These are phyloP conservation scores for Mycena floridula DNA, from an alignment of 768 basidiomycete genomes.

Conservation along the genomic window DNA sequence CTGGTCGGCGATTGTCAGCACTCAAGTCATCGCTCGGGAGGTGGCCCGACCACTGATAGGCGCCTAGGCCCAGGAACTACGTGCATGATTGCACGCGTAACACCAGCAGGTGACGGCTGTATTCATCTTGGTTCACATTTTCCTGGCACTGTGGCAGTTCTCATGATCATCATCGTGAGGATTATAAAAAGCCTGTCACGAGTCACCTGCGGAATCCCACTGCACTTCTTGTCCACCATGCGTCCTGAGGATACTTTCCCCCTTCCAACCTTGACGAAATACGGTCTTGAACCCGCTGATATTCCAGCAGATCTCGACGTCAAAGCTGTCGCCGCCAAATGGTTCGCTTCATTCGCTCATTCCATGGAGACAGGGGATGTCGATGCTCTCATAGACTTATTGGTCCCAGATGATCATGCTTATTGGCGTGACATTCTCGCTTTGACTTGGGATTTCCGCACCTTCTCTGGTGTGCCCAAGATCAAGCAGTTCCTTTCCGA, in stretches of 20 bases:
- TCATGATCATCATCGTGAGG: too few relatives aligned
- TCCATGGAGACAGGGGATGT: constrained; percentile 9
- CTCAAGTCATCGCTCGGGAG: too few relatives aligned
- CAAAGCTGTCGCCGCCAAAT: constrained; percentile 20
- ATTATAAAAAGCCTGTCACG: too few relatives aligned
- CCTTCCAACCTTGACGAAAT: constrained; percentile 22
- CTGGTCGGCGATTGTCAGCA: too few relatives aligned
- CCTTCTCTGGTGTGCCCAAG: constrained; percentile 29
- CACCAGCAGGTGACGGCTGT: too few relatives aligned
- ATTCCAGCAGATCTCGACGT: constrained; percentile 16
- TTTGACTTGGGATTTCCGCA: constrained; percentile 50
- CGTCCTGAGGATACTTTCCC: constrained; percentile 2
- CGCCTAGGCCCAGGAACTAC: too few relatives aligned
- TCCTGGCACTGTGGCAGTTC: too few relatives aligned
- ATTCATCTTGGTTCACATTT: too few relatives aligned
- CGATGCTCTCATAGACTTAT: constrained; percentile 11
- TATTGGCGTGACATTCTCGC: constrained; percentile 49
- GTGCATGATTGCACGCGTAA: too few relatives aligned
- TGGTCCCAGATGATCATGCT: constrained; percentile 21
- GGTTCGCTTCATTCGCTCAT: constrained; percentile 19
- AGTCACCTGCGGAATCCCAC: too few relatives aligned
- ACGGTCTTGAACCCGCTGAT: constrained; percentile 11
- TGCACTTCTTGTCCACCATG: too few relatives aligned
- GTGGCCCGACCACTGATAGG: too few relatives aligned
- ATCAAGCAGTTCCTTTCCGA: constrained; percentile 31